A percentile compares a stretch with the other conserved stretches of the same genome.
These are phyloP conservation scores for Rostrohypoxylon terebratum DNA, from an alignment of 495 filamentous ascomycete genomes.

Conservation along the genomic window DNA sequence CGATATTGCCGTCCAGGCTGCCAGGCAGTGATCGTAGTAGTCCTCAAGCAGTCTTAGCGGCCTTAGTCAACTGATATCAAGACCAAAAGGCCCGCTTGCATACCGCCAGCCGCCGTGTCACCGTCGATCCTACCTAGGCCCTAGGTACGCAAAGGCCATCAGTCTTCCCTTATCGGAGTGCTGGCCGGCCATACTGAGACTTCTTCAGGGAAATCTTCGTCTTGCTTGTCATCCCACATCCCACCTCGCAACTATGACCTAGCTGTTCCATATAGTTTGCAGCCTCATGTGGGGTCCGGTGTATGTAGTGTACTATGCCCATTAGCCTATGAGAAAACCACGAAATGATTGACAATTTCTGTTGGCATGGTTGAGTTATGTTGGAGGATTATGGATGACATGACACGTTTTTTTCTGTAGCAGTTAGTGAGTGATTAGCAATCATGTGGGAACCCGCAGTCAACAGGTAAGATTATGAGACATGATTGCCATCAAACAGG, in stretches of 20 bases:
- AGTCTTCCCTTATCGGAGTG: slow-evolving; percentile 34
- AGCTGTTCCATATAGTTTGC: slow-evolving; percentile 30
- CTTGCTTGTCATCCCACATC: slow-evolving; percentile 35
- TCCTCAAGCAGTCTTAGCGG: neutral
- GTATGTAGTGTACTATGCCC: slow-evolving; percentile 18
- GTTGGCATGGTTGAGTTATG: neutral
- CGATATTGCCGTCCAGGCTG: slow-evolving; percentile 16
- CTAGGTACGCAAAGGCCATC: slow-evolving; percentile 2
- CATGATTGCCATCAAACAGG: neutral
- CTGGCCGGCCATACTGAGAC: slow-evolving; percentile 29
- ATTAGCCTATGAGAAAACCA: neutral
- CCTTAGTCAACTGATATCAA: slow-evolving; percentile 17
- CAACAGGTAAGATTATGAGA: neutral
- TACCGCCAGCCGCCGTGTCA: slow-evolving; percentile 29
- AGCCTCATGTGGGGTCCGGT: slow-evolving; percentile 41
- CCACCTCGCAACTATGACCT: slow-evolving; percentile 13
- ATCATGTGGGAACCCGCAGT: slow-evolving; percentile 1
- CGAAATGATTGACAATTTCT: neutral
- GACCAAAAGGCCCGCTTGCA: slow-evolving; percentile 26
- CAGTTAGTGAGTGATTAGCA: neutral
- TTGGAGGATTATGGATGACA: neutral
- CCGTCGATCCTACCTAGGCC: slow-evolving; percentile 40
- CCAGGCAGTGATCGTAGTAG: slow-evolving; percentile 13
- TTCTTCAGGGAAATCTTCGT: slow-evolving; percentile 14
- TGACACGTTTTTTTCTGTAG: neutral